Evolutionary conservation across 2,329 filamentous ascomycete species (phyloP), one percentile per base, ranked within the genome.

Genomic region (Aspergillus sp.): DNA sequence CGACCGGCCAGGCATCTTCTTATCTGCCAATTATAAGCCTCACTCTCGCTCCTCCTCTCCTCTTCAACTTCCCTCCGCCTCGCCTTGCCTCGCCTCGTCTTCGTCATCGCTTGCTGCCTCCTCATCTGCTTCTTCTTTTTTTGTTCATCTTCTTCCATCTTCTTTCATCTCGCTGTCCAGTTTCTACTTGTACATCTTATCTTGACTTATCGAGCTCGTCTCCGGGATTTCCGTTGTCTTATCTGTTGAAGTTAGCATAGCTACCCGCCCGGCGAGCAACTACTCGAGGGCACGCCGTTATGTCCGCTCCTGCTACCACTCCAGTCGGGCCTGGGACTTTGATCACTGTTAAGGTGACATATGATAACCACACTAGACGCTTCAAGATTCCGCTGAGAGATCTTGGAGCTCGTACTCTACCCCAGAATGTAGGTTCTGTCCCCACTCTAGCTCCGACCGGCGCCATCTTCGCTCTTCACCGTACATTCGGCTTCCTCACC

Each of bases 311-410:
- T 58, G 70, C 77, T 64, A 56, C 69, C 55, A 74, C 75, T 60
- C 75, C 80, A 41, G 80, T 84, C 56, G 81, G 78, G 52, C 83
- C 85, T 55, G 89, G 92, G 61, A 91, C 89, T 52, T 80, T 85
- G 63, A 89, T 98, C 76, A 91, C 89, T 64, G 81, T 97, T 78
- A 98, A 98, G 81, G 83, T 96, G 71, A 84, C 85, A 69, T 86
- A 89, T 70, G 86, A 92, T 70, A 90, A 90, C 58, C 80, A 78
- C 68, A 89, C 87, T 68, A 87, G 89, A 69, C 89, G 92, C 67
- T 90, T 96, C 80, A 97, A 96, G 83, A 83, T 98, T 63, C 89
- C 91, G 55, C 84, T 98, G 70, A 87, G 88, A 72, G 93, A 98
- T 66, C 87, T 98, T 56, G 86, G 85, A 62, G 85, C 89, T 49